Base-by-base conservation (phyloP, 139 green algal species). In the Coelastrella sp. region DNA sequence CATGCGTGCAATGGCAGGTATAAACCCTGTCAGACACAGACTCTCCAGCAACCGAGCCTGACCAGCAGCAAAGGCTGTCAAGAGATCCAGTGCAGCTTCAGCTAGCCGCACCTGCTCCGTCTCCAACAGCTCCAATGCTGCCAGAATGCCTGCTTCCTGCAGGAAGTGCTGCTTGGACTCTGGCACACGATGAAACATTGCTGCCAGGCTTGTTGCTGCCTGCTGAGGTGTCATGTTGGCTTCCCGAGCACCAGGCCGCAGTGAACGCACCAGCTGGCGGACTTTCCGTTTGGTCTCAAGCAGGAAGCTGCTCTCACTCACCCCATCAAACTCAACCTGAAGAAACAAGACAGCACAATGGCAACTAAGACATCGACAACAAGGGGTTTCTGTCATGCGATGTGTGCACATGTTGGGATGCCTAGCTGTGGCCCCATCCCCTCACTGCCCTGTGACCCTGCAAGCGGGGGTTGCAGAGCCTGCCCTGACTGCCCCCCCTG, bases 71-170 rank as follows among this genome's bases (percentile, higher is more conserved):
- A 87, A 84, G 5, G 90, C 88, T 72, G 65, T 25, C 65, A 90
- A 14, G 57, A 78, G 17, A n/a, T 85, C 72, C 56, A 84, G 6
- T 8, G 56, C 74, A 8, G 84, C 65, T 70, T 86, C 70, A 25
- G 63, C 80, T 20, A 76, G 65, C 70, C 79, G 17, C 9, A 72
- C 35, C 15, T 84, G 93, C 83, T 94, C 93, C n/a, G 87, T 91
- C 63, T 97, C 95, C 65, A 98, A 86, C 63, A 98, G 90, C 93
- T 98, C 96, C 56, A 97, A 73, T 56, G 98, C 81, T 0, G 94
- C 94, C 35, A 96, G 94, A 57, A 95, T 82, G 7, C 96, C 96
- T 7, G 93, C 92, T 25, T 96, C 94, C 4, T 74, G 91, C 66
- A 97, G 75, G 91, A 98, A 97, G 5, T 88, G 76, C 20, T 88